Base-by-base conservation (phyloP, 176 grass and related monocot species). In the Lolium perenne region DNA sequence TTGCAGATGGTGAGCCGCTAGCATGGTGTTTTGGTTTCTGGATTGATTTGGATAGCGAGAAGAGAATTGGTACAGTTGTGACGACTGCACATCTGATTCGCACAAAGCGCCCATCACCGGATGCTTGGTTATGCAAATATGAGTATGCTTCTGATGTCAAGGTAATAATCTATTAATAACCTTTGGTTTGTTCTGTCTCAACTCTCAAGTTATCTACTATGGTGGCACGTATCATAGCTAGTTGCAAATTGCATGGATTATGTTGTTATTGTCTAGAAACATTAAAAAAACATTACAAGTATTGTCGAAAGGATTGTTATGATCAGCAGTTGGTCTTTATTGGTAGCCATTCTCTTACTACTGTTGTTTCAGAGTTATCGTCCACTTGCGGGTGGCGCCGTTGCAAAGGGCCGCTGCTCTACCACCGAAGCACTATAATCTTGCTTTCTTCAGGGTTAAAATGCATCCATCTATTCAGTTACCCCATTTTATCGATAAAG, bases 351-450 rank as follows among this genome's bases (percentile, higher is more conserved):
- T 67, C 25, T 67, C 63, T 15, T 66, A 17, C 16, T 29, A 48
- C 12, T 14, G 46, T 54, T 82, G 7, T 82, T 82, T 53, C n/a
- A 82, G 49, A n/a, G 80, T 82, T 10, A 16, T 1, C 38, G 50
- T 71, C n/a, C 26, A 38, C 20, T 57, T 82, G 32, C 3, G 35
- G 65, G 26, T 56, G 32, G 35, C 20, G 70, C 32, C 0, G 15
- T 1, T 71, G 32, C 32, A 66, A 20, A 56, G 48, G 32, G 18
- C 35, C 1, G 40, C 9, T 82, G 1, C 20, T 71, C 7, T 82
- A 82, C 35, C 51, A 21, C 32, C 80, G 50, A 69, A 82, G 48
- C 80, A 82, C 53, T 82, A 82, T 26, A 55, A 82, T 38, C 48
- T 82, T 55, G 80, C 80, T 69, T 54, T 82, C 18, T 69, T 69